A percentile compares a stretch with the other conserved stretches of the same genome.
These are phyloP conservation scores for Aspergillus alliaceus DNA, from an alignment of 2,329 filamentous ascomycete genomes.

Conservation along the genomic window DNA sequence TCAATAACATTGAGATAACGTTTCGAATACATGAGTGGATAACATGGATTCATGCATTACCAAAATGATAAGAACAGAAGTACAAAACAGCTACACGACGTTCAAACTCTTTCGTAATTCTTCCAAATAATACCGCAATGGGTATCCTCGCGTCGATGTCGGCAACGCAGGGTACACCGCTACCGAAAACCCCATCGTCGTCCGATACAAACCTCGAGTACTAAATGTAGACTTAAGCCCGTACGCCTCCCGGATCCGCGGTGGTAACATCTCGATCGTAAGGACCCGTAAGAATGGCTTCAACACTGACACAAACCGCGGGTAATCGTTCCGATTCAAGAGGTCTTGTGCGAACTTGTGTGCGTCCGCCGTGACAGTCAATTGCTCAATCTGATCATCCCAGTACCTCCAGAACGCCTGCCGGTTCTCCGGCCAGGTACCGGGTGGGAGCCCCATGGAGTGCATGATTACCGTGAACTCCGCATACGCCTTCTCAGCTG, in stretches of 20 bases:
- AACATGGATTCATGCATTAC: slow-evolving; percentile 1
- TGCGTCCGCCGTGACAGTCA: slow-evolving; percentile 30
- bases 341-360: slow-evolving; percentile 32
- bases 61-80: neutral
- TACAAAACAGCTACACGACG: slow-evolving; percentile 15
- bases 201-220: slow-evolving; percentile 29
- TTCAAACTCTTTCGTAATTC: slow-evolving; percentile 29
- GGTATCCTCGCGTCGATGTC: slow-evolving; percentile 28
- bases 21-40: neutral
- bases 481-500: slow-evolving; percentile 31
- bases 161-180: slow-evolving; percentile 37
- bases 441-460: slow-evolving; percentile 27
- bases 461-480: slow-evolving; percentile 32
- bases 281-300: slow-evolving; percentile 32
- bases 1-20: neutral
- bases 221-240: slow-evolving; percentile 29
- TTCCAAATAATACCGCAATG: slow-evolving; percentile 32
- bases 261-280: slow-evolving; percentile 37
- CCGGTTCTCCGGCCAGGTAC: slow-evolving; percentile 32
- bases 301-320: slow-evolving; percentile 29
- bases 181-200: slow-evolving; percentile 32
- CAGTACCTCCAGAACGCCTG: slow-evolving; percentile 38
- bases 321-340: slow-evolving; percentile 24
- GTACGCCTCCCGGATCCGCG: slow-evolving; percentile 32
- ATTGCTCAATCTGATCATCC: slow-evolving; percentile 30